Percentiles rank a stretch among this genome's conserved stretches.
Evolutionary conservation across 2,329 filamentous ascomycete species (phyloP).

Genomic region (Colletotrichum sp.): DNA sequence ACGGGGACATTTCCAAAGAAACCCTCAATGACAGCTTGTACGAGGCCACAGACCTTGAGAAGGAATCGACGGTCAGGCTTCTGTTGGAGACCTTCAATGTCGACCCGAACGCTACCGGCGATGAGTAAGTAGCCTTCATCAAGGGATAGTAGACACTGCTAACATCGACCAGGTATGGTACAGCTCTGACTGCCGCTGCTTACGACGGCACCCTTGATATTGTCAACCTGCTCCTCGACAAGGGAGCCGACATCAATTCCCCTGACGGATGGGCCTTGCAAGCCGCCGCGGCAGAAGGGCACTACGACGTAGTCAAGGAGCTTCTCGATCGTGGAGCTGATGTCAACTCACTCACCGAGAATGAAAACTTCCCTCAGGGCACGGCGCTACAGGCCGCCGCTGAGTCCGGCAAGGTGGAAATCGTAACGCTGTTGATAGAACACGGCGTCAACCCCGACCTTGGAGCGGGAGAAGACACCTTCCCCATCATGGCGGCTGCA

Average conservation of each 20-base stretch:
- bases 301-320: conserved; percentile 36
- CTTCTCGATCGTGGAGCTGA: conserved; percentile 37
- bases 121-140: conserved; percentile 33
- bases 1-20: conserved; percentile 33
- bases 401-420: conserved; percentile 35
- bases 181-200: conserved; percentile 41
- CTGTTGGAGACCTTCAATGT: conserved; percentile 37
- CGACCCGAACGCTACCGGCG: conserved; percentile 40
- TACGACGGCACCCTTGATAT: conserved; percentile 37
- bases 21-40: conserved; percentile 39
- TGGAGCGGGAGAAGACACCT: conserved; percentile 35
- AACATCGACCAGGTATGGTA: conserved; percentile 32
- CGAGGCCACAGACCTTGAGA: conserved; percentile 43
- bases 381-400: conserved; percentile 46
- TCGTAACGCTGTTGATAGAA: conserved; percentile 41
- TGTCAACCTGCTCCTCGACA: conserved; percentile 11
- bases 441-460: conserved; percentile 40
- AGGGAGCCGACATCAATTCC: conserved; percentile 29
- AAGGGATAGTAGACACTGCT: background rate
- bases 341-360: conserved; percentile 8
- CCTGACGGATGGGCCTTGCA: conserved; percentile 41
- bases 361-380: conserved; percentile 22
- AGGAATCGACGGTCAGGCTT: conserved; percentile 38
- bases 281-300: conserved; percentile 37
- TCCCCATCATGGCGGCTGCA: conserved; percentile 42